A percentile compares a stretch with the other conserved stretches of the same genome.
Conservation (phyloP, 139 green algal genomes). For the Chlamydomonas incerta region DNA sequence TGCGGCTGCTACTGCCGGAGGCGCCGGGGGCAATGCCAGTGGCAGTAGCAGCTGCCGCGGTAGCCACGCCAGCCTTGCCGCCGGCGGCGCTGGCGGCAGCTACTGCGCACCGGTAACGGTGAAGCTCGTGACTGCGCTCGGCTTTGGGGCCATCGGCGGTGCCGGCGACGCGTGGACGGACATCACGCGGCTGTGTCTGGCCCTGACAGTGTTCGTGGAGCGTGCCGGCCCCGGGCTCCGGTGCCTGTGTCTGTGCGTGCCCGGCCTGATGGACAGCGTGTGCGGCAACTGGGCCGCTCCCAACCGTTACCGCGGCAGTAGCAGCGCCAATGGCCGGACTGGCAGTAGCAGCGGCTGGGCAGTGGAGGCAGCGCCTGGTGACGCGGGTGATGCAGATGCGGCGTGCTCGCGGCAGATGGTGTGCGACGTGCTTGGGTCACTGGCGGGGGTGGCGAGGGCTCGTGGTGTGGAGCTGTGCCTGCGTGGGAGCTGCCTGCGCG, state of each 20-base stretch:
- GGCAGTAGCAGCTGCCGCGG: not conserved
- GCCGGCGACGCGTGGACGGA: not conserved
- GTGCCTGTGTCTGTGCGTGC: not conserved
- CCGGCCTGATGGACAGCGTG: not conserved
- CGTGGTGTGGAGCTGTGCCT: conserved; percentile 4
- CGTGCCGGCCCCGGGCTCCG: not conserved
- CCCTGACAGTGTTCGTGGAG: not conserved
- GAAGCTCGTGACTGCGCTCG: no score
- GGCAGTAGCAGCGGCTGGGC: not conserved
- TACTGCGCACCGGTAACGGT: no score
- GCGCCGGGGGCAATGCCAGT: not conserved
- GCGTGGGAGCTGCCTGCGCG: not conserved
- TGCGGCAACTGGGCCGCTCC: not conserved
- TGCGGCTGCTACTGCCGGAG: not conserved
- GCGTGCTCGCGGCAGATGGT: no score
- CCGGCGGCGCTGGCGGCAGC: no score
- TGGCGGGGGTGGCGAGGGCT: not conserved
- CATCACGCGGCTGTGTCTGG: not conserved
- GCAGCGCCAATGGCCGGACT: not conserved
- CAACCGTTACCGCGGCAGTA: not conserved
- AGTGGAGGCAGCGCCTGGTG: not conserved
- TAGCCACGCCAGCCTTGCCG: no score
- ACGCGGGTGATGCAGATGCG: not conserved
- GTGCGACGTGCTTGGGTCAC: not conserved
- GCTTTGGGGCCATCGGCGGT: not conserved